Conservation (phyloP, 805 yeast genomes). For the Candida maesae region DNA sequence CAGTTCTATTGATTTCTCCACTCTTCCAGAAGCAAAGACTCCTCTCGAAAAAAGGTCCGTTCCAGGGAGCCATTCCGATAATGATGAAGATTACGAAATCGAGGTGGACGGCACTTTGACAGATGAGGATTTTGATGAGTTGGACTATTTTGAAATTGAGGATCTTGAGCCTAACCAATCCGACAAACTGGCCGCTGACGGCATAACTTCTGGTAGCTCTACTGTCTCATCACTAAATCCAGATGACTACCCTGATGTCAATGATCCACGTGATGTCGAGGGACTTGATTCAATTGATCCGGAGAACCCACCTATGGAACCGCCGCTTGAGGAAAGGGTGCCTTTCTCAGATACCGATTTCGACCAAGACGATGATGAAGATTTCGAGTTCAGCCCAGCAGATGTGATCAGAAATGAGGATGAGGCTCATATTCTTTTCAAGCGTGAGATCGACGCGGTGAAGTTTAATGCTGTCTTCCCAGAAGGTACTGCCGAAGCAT, state of each 20-base stretch:
- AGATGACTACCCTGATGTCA: slow-evolving; percentile 6
- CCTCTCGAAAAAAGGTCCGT: not conserved
- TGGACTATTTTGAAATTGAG: not conserved
- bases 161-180: not conserved
- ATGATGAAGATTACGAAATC: not conserved
- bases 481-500: not conserved
- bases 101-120: not conserved
- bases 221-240: not conserved
- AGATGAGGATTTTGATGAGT: not conserved
- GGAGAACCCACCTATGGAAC: not conserved
- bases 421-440: not conserved
- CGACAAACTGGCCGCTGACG: too few species aligned
- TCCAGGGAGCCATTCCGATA: not conserved
- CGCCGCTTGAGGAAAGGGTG: not conserved
- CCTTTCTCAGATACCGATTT: not conserved
- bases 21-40: not conserved
- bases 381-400: not conserved
- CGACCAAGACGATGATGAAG: not conserved
- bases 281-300: slow-evolving; percentile 5
- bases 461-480: not conserved
- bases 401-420: not conserved
- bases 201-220: not conserved
- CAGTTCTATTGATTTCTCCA: slow-evolving; percentile 9
- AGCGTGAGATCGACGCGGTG: slow-evolving; percentile 1
- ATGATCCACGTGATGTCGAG: slow-evolving; percentile 2